A percentile compares a stretch with the other conserved stretches of the same genome.
These are phyloP conservation scores for Echium plantagineum DNA, from an alignment of 257 asterid genomes.

Conservation along the genomic window DNA sequence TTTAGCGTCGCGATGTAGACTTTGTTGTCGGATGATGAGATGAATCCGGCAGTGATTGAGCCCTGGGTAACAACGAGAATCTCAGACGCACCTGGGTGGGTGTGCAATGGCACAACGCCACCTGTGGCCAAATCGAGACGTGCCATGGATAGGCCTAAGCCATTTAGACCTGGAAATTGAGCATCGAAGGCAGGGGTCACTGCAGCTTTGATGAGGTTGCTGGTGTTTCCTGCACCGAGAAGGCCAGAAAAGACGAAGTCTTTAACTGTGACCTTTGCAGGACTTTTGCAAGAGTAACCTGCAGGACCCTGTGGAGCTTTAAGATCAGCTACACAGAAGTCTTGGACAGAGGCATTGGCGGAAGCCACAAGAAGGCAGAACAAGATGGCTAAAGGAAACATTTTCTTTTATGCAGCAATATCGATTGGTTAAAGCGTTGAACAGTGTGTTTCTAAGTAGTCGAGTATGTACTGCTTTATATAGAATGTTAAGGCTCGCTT, in stretches of 20 bases:
- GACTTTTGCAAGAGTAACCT: conserved; percentile 63
- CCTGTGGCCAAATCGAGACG: conserved; percentile 52
- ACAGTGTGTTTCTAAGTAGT: not conserved
- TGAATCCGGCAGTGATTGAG: conserved; percentile 29
- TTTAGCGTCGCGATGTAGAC: conserved; percentile 44
- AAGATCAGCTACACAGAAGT: conserved; percentile 60
- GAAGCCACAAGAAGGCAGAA: conserved; percentile 20
- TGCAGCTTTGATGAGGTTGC: conserved; percentile 57
- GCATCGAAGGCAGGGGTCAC: conserved; percentile 57
- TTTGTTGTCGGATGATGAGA: conserved; percentile 40
- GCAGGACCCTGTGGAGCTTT: conserved; percentile 38
- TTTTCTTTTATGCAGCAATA: conserved; percentile 6
- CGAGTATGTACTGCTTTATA: not conserved
- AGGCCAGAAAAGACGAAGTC: conserved; percentile 58
- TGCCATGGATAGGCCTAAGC: conserved; percentile 59
- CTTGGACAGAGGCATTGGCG: conserved; percentile 38
- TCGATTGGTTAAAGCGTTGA: not conserved
- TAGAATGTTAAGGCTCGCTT: not conserved
- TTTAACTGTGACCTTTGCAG: conserved; percentile 25
- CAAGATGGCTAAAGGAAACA: conserved; percentile 25
- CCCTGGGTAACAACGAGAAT: conserved; percentile 44
- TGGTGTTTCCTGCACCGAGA: conserved; percentile 40
- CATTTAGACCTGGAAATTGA: conserved; percentile 62
- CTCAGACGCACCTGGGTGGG: conserved; percentile 71
- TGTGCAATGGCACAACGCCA: conserved; percentile 65